A percentile compares a stretch with the other conserved stretches of the same genome.
These are phyloP conservation scores for Aegilops speltoides DNA, from an alignment of 176 grass and related monocot species.

Conservation along the genomic window DNA sequence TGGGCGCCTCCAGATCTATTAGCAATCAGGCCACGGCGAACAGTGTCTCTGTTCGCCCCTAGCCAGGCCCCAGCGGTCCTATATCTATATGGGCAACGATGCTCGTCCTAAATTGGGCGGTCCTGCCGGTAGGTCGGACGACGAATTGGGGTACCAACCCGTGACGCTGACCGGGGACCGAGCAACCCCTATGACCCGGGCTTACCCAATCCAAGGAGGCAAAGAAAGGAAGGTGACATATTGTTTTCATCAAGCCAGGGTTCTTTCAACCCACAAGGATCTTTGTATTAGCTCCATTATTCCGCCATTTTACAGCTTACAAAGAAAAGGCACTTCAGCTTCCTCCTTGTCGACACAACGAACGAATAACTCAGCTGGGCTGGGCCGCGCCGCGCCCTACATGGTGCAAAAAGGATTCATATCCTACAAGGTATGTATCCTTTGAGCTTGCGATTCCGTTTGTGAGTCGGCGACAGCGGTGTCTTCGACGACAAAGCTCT, in stretches of 20 bases:
- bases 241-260: background rate
- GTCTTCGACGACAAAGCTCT: slow-evolving; percentile 40
- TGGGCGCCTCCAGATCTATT: background rate
- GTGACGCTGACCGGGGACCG: too few relatives aligned
- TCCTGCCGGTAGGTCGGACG: background rate
- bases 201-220: background rate
- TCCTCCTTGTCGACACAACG: background rate
- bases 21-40: background rate
- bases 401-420: slow-evolving; percentile 16
- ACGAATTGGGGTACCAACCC: background rate
- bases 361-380: slow-evolving; percentile 37
- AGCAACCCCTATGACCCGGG: background rate
- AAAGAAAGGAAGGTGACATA: background rate
- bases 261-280: slow-evolving; percentile 17
- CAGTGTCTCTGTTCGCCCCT: background rate
- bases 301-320: slow-evolving; percentile 33
- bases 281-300: slow-evolving; percentile 19
- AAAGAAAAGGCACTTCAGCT: slow-evolving; percentile 9
- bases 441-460: slow-evolving; percentile 13
- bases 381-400: slow-evolving; percentile 13
- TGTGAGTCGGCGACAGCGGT: background rate
- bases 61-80: background rate
- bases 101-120: background rate
- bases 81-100: background rate
- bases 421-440: slow-evolving; percentile 38